Evolutionary conservation across 2,329 filamentous ascomycete genomes (phyloP), one percentile per base, ranked within the genome.

Genomic region (Thyridium curvatum): DNA sequence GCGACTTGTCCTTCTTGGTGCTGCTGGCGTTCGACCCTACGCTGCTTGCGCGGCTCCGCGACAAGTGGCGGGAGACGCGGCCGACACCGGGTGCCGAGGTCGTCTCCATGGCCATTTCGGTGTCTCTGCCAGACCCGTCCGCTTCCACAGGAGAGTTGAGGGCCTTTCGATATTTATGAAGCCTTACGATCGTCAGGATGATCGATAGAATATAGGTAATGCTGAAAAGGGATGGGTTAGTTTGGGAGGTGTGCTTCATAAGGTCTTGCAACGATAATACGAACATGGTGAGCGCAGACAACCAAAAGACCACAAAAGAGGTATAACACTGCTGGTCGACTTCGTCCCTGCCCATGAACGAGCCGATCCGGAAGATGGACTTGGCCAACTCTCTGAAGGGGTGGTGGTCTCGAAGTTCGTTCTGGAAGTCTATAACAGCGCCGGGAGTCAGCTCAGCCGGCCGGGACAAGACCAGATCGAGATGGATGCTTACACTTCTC

Each of bases 221-320:
- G 12, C 48, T 50, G 28, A n/a, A 8, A 35, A 30, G 13, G 15
- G 26, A 30, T 18, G 15, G 17, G 16, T 21, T 18, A 28, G 12
- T 18, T 14, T 14, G n/a, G n/a, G n/a, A n/a, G n/a, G n/a, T n/a
- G n/a, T n/a, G n/a, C n/a, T n/a, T n/a, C n/a, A n/a, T n/a, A n/a
- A n/a, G n/a, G n/a, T n/a, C n/a, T n/a, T n/a, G n/a, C n/a, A n/a
- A n/a, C n/a, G n/a, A n/a, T n/a, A n/a, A n/a, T n/a, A n/a, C n/a
- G n/a, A n/a, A 50, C 48, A 48, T 43, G 31, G 48, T 40, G 13
- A 38, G 33, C 12, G 42, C 37, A 32, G 44, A 44, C 12, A 51
- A 26, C 13, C 42, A 40, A 26, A 46, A 47, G n/a, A 49, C 40
- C 30, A 42, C 41, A 18, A 40, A 32, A 6, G 48, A 41, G 3